Evolutionary conservation across 495 filamentous ascomycete species (phyloP).

Genomic region (Neurospora sp.): DNA sequence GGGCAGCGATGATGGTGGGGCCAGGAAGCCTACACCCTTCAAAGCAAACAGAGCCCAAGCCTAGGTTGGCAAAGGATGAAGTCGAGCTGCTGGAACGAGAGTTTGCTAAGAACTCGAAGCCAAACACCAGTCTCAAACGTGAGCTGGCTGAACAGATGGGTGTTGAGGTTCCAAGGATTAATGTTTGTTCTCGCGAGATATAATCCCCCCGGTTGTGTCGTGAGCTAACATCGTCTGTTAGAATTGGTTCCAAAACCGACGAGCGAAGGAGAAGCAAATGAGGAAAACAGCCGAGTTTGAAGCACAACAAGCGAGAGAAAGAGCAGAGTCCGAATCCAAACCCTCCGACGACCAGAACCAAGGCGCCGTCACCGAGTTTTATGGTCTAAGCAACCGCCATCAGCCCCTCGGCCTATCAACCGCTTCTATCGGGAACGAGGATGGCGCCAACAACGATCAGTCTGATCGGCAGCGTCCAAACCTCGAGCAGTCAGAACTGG

Average conservation of each 20-base stretch:
- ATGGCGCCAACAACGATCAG: conserved; percentile 15
- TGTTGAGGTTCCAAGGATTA: conserved; percentile 64
- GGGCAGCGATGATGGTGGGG: conserved; percentile 18
- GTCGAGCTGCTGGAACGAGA: conserved; percentile 66
- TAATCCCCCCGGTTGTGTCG: background rate
- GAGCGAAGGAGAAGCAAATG: conserved; percentile 74
- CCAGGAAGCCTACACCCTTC: conserved; percentile 19
- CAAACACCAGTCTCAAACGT: conserved; percentile 65
- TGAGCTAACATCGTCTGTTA: conserved; percentile 30
- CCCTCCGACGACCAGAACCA: conserved; percentile 24
- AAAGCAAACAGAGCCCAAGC: conserved; percentile 45
- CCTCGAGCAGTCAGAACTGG: background rate
- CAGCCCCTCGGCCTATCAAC: conserved; percentile 27
- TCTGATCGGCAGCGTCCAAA: conserved; percentile 3
- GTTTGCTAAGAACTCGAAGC: conserved; percentile 68
- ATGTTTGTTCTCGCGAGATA: conserved; percentile 42
- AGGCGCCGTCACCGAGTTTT: conserved; percentile 16
- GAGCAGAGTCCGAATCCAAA: conserved; percentile 29
- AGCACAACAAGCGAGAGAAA: conserved; percentile 44
- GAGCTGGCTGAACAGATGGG: conserved; percentile 62
- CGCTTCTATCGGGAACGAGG: conserved; percentile 21
- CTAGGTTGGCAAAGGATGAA: conserved; percentile 72
- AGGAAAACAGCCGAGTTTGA: conserved; percentile 59
- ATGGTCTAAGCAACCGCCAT: conserved; percentile 19
- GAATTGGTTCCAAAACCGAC: conserved; percentile 91